Base-by-base conservation (phyloP, 2,329 filamentous ascomycete species). In the Chrysosporium queenslandicum region DNA sequence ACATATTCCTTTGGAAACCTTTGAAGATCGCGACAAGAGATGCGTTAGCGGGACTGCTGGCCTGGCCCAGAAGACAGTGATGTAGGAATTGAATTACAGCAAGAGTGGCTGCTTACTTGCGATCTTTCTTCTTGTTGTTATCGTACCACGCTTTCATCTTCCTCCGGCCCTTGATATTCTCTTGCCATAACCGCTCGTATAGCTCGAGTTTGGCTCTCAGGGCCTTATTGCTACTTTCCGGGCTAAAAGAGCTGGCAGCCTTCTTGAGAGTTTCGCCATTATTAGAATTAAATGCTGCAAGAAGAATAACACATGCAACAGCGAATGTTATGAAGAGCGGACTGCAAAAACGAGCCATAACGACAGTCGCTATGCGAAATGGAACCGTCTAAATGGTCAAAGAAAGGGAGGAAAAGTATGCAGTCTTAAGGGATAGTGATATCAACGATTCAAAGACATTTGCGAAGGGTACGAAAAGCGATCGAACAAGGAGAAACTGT, bases 1-100 rank as follows among this genome's bases (percentile, higher is more conserved):
- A 18, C 11, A 25, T 46, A 55, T 9, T 48, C 42, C 23, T 52
- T 47, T 14, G 53, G 53, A 23, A 46, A 55, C 12, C 53, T 55
- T 14, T 7, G 36, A 41, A 27, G 32, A 32, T 20, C 21, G 12
- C 18, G 16, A 37, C 14, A 25, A 39, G n/a, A 27, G 32, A 6
- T 34, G 5, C 4, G 32, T 34, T 39, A 39, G 16, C 20, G 4
- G 36, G 14, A 18, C 14, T 14, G 14, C 6, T 3, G 4, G 14
- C n/a, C 14, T 18, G 3, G 36, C 4, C 4, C n/a, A 14, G n/a
- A 3, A 5, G 36, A 18, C 21, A n/a, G 40, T 12, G 21, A 2
- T 34, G 32, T 16, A 32, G 29, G 4, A 14, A 7, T 4, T n/a
- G 14, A 21, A 37, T 20, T 47, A 18, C 16, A 36, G 3, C 11